These are phyloP conservation scores for Amylocarpus encephaloides DNA, from an alignment of 2,329 filamentous ascomycete genomes.

Conservation along the genomic window DNA sequence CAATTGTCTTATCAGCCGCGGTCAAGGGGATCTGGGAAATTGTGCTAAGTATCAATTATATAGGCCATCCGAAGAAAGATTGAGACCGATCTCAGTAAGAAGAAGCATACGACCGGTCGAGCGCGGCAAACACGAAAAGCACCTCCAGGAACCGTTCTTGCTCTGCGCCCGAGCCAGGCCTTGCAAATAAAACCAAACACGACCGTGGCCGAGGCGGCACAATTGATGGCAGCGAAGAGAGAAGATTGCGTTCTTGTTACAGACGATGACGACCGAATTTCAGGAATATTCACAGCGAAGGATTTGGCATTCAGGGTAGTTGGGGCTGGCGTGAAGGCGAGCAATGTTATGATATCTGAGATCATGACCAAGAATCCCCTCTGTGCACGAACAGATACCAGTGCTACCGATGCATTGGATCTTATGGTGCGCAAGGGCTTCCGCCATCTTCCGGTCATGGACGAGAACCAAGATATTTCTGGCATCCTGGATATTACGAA, in stretches of 20 bases:
- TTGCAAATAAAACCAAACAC: slow-evolving; percentile 95
- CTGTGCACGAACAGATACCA: slow-evolving; percentile 94
- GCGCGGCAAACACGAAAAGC: slow-evolving; percentile 86
- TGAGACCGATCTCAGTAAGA: slow-evolving; percentile 96
- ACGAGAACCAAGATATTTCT: slow-evolving; percentile 98
- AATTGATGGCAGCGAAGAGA: slow-evolving; percentile 97
- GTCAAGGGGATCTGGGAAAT: background rate
- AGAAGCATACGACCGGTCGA: slow-evolving; percentile 74
- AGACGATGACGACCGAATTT: slow-evolving; percentile 95
- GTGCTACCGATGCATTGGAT: slow-evolving; percentile 93
- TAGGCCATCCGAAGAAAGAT: slow-evolving; percentile 95
- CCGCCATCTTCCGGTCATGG: slow-evolving; percentile 96
- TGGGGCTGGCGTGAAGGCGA: slow-evolving; percentile 80
- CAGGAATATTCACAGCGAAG: slow-evolving; percentile 98
- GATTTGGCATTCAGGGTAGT: slow-evolving; percentile 97
- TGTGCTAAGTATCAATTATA: slow-evolving; percentile 10
- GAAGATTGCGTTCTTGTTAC: slow-evolving; percentile 98
- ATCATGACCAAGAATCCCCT: slow-evolving; percentile 99
- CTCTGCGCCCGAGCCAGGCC: slow-evolving; percentile 88
- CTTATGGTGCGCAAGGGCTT: slow-evolving; percentile 98
- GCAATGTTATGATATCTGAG: slow-evolving; percentile 86
- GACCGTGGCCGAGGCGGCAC: slow-evolving; percentile 90
- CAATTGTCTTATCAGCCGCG: background rate
- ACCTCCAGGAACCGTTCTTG: slow-evolving; percentile 90
- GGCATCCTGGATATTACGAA: slow-evolving; percentile 98